A percentile compares a stretch with the other conserved stretches of the same genome.
Evolutionary conservation across 768 basidiomycete species (phyloP).

Genomic region (Amyloporia xantha): DNA sequence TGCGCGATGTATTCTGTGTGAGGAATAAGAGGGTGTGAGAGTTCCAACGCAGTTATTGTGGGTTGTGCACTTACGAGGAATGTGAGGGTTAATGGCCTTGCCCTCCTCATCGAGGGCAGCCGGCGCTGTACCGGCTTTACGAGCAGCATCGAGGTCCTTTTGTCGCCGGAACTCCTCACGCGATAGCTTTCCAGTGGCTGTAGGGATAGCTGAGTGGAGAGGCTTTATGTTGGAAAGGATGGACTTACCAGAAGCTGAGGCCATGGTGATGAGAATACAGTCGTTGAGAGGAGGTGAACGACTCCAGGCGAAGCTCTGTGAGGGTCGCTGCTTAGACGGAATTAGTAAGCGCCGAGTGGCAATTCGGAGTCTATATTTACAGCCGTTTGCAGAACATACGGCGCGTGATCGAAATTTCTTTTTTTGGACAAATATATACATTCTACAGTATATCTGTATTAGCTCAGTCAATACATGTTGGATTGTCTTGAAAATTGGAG

Average conservation of each 20-base stretch:
- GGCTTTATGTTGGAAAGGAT: background rate
- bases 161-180: conserved; percentile 92
- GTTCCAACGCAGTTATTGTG: background rate
- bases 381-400: no score
- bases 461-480: no score
- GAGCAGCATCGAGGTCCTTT: conserved; percentile 96
- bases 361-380: no score
- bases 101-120: conserved; percentile 95
- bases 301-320: no score
- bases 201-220: conserved; percentile 26
- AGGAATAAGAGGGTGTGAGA: background rate
- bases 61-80: conserved; percentile 72
- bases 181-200: conserved; percentile 74
- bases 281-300: conserved; percentile 2
- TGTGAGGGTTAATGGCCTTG: conserved; percentile 95
- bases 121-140: conserved; percentile 96
- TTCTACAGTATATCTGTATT: no score
- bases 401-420: no score
- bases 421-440: no score
- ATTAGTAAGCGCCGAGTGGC: conserved; percentile 7
- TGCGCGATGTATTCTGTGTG: conserved; percentile 90
- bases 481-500: no score
- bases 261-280: conserved; percentile 11
- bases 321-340: no score
- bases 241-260: conserved; percentile 15